Conservation (phyloP, 805 yeast species). For the Schwanniomyces polymorphus region DNA sequence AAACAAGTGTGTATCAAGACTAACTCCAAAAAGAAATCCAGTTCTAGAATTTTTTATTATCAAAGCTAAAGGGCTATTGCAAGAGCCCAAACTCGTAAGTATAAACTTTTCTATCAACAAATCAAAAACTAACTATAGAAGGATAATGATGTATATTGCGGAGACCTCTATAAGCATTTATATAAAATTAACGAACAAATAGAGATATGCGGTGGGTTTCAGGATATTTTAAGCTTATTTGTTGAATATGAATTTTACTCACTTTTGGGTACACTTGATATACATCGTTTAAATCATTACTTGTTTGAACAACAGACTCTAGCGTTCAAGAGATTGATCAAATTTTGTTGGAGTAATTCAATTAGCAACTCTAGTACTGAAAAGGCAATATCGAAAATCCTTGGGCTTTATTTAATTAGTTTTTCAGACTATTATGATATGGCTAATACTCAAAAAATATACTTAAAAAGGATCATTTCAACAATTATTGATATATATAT, state of each 20-base stretch:
- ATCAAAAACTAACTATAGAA: not conserved
- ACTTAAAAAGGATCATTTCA: conserved; percentile 7
- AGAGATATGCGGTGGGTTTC: conserved; percentile 1
- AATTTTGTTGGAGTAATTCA: conserved; percentile 1
- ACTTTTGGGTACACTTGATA: conserved; percentile 3
- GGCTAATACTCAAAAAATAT: conserved; percentile 5
- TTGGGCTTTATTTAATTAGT: conserved; percentile 7
- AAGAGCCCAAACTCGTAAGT: conserved; percentile 1
- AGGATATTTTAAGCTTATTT: not conserved
- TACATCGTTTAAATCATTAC: not conserved
- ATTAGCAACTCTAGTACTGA: conserved; percentile 1
- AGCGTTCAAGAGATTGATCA: conserved; percentile 10
- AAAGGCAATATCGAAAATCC: conserved; percentile 2
- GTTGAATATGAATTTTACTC: conserved; percentile 7
- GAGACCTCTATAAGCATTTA: not conserved
- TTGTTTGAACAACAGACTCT: conserved; percentile 12
- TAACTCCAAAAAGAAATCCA: not conserved
- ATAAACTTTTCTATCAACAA: not conserved
- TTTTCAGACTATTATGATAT: conserved; percentile 6
- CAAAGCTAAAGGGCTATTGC: conserved; percentile 4
- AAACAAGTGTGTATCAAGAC: not conserved
- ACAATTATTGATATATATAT: conserved; percentile 7
- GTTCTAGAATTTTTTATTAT: conserved; percentile 7
- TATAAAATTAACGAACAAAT: conserved; percentile 3
- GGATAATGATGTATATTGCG: not conserved